A percentile compares a stretch with the other conserved stretches of the same genome.
Evolutionary conservation across 345 rosid species (phyloP).

Genomic region (Laguncularia racemosa): DNA sequence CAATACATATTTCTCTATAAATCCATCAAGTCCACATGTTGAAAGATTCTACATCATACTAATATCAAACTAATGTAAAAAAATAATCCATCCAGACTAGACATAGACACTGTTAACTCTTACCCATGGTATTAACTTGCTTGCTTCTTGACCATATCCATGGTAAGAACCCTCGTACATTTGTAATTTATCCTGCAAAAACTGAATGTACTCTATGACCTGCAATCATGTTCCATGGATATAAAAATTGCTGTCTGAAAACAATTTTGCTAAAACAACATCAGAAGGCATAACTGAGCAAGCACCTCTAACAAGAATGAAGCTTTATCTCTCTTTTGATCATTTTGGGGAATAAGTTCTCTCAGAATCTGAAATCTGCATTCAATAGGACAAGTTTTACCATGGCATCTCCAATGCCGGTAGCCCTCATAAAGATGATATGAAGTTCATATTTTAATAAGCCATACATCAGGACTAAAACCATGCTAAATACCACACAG

Average conservation of each 20-base stretch:
- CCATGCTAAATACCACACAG: too few relatives aligned
- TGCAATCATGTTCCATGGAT: constrained; percentile 14
- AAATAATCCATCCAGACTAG: constrained; percentile 1
- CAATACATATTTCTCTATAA: too few relatives aligned
- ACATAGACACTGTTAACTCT: constrained; percentile 5
- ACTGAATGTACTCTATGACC: constrained; percentile 81
- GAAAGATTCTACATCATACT: neutral
- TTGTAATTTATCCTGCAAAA: constrained; percentile 62
- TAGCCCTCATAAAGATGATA: too few relatives aligned
- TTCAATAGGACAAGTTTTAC: neutral
- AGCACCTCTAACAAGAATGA: constrained; percentile 73
- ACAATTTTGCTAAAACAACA: neutral
- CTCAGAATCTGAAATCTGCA: constrained; percentile 79
- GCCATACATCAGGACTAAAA: neutral
- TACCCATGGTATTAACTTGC: constrained; percentile 74
- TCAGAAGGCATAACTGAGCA: neutral
- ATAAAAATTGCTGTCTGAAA: constrained; percentile 7
- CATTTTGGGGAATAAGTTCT: constrained; percentile 71
- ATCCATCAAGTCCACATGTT: too few relatives aligned
- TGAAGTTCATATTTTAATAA: neutral
- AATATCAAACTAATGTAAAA: neutral
- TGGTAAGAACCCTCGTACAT: constrained; percentile 60
- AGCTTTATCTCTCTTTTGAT: constrained; percentile 83
- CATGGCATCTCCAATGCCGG: too few relatives aligned
- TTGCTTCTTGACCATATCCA: constrained; percentile 53